A percentile compares a stretch with the other conserved stretches of the same genome.
Conservation (phyloP, 257 asterid species). For the Linderniella brevidens region DNA sequence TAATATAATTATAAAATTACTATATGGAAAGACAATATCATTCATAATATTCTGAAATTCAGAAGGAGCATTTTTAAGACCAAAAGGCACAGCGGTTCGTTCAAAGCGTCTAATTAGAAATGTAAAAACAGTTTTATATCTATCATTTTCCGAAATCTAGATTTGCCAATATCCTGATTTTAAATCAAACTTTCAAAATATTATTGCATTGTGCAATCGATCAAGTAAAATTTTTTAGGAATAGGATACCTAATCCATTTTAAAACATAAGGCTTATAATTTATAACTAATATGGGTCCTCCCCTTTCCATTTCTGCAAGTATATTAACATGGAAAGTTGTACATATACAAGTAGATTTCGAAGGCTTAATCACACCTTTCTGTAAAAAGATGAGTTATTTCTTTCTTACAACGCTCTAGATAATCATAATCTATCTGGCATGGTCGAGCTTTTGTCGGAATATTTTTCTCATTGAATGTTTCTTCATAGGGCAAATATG, state of each 20-base stretch:
- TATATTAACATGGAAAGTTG: neutral
- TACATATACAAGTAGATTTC: neutral
- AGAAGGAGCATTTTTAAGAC: constrained; percentile 1
- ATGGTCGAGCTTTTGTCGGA: neutral
- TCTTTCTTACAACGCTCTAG: neutral
- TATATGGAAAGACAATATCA: neutral
- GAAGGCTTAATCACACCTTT: neutral
- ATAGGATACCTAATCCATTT: neutral
- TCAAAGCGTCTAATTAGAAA: neutral
- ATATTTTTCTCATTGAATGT: neutral
- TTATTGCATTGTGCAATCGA: neutral
- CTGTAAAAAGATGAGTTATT: neutral
- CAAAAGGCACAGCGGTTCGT: neutral
- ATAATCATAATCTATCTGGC: neutral
- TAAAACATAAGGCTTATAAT: neutral
- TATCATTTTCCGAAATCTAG: neutral
- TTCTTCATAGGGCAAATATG: neutral
- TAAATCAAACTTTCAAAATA: too few species aligned
- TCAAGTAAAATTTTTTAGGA: neutral
- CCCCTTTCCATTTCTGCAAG: neutral
- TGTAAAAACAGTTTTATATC: neutral
- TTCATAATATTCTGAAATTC: constrained; percentile 5
- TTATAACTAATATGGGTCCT: neutral
- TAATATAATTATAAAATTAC: neutral
- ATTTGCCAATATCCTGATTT: constrained; percentile 6